A percentile compares a stretch with the other conserved stretches of the same genome.
These are phyloP conservation scores for Aspergillus costaricaensis DNA, from an alignment of 2,329 filamentous ascomycete species.

Conservation along the genomic window DNA sequence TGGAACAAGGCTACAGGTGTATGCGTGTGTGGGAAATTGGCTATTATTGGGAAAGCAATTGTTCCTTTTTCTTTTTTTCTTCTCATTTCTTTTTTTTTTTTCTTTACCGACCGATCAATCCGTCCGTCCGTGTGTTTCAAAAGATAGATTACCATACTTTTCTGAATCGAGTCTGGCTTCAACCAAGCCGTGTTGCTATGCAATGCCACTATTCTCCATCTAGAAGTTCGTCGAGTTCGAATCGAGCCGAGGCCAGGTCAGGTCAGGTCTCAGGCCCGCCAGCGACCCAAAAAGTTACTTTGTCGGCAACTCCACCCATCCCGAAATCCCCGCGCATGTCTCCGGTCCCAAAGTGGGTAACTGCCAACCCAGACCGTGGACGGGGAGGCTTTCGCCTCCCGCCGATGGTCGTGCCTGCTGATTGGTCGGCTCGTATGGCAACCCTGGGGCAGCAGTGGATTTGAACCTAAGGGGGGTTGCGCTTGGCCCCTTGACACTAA, in stretches of 20 bases:
- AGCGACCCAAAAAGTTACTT: no score
- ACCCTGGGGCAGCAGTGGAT: no score
- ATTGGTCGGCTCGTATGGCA: neutral
- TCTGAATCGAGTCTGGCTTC: neutral
- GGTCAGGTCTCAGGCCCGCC: no score
- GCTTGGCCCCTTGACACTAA: no score
- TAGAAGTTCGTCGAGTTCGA: neutral
- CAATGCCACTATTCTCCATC: no score
- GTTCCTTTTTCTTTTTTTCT: slow-evolving; percentile 5
- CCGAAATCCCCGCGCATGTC: neutral
- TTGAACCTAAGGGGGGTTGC: no score
- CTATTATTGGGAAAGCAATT: slow-evolving; percentile 8
- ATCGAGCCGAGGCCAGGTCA: neutral
- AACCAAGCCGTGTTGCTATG: no score
- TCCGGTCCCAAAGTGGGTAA: neutral
- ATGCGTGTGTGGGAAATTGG: slow-evolving; percentile 5
- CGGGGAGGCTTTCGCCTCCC: slow-evolving; percentile 1
- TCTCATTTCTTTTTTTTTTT: neutral
- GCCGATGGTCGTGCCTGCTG: neutral
- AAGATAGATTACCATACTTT: neutral
- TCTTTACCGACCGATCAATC: neutral
- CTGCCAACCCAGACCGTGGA: slow-evolving; percentile 3
- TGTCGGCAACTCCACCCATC: neutral
- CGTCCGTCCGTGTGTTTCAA: neutral
- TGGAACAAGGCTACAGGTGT: neutral